A percentile compares a stretch with the other conserved stretches of the same genome.
Evolutionary conservation across 768 basidiomycete species (phyloP).

Genomic region (Mycena galopus): DNA sequence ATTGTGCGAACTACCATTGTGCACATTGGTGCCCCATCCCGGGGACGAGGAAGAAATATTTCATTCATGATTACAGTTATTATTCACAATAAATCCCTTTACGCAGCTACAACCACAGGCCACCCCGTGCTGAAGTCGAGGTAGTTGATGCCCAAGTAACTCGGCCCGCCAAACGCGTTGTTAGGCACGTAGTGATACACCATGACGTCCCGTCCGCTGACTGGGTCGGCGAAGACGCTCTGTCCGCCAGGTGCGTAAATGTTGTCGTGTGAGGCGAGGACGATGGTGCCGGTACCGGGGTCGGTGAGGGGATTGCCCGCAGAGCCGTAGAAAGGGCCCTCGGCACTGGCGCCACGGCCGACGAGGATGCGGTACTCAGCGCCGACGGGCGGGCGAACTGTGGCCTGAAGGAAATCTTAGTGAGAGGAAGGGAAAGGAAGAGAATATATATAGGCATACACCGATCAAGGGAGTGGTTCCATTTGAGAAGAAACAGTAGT

Average conservation of each 20-base stretch:
- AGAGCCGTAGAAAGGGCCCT: too few relatives aligned
- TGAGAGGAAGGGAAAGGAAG: background rate
- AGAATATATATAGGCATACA: background rate
- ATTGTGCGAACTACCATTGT: constrained; percentile 7
- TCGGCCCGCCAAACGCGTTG: too few relatives aligned
- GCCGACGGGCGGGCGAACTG: constrained; percentile 25
- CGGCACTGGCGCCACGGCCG: background rate
- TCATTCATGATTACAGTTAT: too few relatives aligned
- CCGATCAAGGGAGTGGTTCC: background rate
- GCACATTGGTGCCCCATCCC: constrained; percentile 34
- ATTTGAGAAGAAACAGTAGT: too few relatives aligned
- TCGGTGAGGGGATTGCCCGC: too few relatives aligned
- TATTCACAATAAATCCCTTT: too few relatives aligned
- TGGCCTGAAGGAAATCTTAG: constrained; percentile 7
- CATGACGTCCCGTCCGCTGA: constrained; percentile 22
- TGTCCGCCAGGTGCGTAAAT: constrained; percentile 34
- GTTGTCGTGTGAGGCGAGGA: constrained; percentile 31
- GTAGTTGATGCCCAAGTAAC: too few relatives aligned
- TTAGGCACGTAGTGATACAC: constrained; percentile 33
- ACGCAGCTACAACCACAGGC: too few relatives aligned
- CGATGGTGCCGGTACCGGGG: background rate
- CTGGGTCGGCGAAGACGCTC: constrained; percentile 27
- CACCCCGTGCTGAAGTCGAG: too few relatives aligned
- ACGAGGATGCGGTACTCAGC: constrained; percentile 32
- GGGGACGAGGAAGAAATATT: constrained; percentile 37